These are phyloP conservation scores for Aspergillus niger DNA, from an alignment of 2,329 filamentous ascomycete species.

Conservation along the genomic window DNA sequence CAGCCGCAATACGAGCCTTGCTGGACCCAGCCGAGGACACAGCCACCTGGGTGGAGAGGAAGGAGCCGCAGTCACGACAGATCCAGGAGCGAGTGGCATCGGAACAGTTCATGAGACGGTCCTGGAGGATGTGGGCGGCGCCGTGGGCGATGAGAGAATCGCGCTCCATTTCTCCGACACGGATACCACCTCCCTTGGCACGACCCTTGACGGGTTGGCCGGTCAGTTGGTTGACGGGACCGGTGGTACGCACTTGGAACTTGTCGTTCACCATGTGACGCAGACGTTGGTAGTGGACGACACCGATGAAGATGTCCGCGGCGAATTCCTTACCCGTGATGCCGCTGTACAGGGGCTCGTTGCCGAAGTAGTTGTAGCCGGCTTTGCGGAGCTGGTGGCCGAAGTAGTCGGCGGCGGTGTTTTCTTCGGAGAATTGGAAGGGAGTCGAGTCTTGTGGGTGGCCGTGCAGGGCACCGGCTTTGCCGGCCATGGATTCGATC, in stretches of 20 bases:
- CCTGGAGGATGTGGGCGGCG: slow-evolving; percentile 90
- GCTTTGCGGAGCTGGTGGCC: slow-evolving; percentile 93
- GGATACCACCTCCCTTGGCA: slow-evolving; percentile 95
- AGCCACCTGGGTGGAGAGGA: slow-evolving; percentile 74
- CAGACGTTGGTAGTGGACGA: slow-evolving; percentile 97
- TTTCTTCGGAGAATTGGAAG: slow-evolving; percentile 89
- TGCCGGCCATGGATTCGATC: slow-evolving; percentile 93
- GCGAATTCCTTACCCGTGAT: slow-evolving; percentile 93
- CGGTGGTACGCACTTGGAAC: slow-evolving; percentile 95
- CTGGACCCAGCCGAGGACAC: slow-evolving; percentile 36
- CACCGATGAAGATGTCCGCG: slow-evolving; percentile 93
- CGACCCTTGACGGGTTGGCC: slow-evolving; percentile 97
- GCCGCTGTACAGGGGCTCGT: slow-evolving; percentile 97
- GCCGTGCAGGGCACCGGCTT: slow-evolving; percentile 89
- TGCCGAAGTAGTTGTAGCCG: slow-evolving; percentile 97
- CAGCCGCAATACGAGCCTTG: slow-evolving; percentile 32
- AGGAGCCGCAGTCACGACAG: slow-evolving; percentile 85
- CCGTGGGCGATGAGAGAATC: slow-evolving; percentile 94
- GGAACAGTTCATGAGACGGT: slow-evolving; percentile 94
- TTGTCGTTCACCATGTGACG: slow-evolving; percentile 99
- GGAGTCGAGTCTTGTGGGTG: slow-evolving; percentile 95
- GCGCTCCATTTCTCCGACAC: slow-evolving; percentile 98
- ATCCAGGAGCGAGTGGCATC: slow-evolving; percentile 90
- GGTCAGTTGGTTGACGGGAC: slow-evolving; percentile 84
- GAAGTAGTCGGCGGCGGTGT: slow-evolving; percentile 92